Conservation (phyloP, 1,284 basidiomycete genomes). For the Sanghuangporus weigelae region DNA sequence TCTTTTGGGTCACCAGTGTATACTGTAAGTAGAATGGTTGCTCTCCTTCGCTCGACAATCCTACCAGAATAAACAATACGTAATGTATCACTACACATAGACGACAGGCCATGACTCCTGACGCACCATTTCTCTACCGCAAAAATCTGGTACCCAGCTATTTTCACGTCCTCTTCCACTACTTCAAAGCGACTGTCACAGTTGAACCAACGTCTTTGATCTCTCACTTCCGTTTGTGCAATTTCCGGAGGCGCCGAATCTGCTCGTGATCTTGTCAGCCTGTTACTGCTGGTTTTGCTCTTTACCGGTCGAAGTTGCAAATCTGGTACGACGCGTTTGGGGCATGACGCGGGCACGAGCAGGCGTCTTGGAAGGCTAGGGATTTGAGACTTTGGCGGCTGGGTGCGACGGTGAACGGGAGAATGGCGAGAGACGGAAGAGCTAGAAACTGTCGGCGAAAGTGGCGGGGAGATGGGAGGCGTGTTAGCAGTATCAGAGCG, state of each 20-base stretch:
- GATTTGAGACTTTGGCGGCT: conserved; percentile 13
- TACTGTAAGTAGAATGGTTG: conserved; percentile 58
- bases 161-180: conserved; percentile 38
- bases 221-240: neutral
- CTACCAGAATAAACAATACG: conserved; percentile 30
- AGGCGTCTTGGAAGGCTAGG: conserved; percentile 8
- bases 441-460: conserved; percentile 9
- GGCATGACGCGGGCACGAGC: conserved; percentile 11
- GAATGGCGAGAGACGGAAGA: conserved; percentile 5
- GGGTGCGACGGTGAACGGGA: neutral
- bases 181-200: conserved; percentile 36
- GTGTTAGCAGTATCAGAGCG: neutral
- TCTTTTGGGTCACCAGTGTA: conserved; percentile 69
- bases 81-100: neutral
- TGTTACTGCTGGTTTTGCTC: conserved; percentile 7
- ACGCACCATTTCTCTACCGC: conserved; percentile 77
- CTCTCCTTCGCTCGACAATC: conserved; percentile 61
- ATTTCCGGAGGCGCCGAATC: conserved; percentile 9
- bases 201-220: conserved; percentile 11
- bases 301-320: conserved; percentile 1
- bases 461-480: conserved; percentile 7
- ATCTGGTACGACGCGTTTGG: neutral
- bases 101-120: neutral
- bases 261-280: conserved; percentile 2
- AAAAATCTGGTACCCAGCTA: conserved; percentile 68